Conservation (phyloP, 1,139 yeast species). For the Suhomyces guaymorum region DNA sequence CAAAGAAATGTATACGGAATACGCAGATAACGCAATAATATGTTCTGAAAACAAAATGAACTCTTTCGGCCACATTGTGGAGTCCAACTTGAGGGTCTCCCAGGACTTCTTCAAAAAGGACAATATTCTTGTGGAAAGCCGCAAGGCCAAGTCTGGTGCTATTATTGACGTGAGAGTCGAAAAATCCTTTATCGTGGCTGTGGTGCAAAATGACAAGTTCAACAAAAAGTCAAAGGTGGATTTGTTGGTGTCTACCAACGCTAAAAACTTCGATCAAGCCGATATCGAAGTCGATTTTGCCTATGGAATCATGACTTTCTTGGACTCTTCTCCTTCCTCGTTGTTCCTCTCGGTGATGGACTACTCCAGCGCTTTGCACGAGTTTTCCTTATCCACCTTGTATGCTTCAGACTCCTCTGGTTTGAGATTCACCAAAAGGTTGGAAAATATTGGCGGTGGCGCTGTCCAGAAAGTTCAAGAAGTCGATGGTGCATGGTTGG, state of each 20-base stretch:
- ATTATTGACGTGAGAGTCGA: slow-evolving; percentile 52
- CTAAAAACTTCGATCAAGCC: slow-evolving; percentile 50
- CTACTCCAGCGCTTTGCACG: slow-evolving; percentile 19
- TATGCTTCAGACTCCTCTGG: slow-evolving; percentile 69
- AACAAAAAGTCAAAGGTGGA: slow-evolving; percentile 41
- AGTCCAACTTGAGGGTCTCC: slow-evolving; percentile 45
- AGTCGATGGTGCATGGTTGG: slow-evolving; percentile 73
- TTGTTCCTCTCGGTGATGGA: slow-evolving; percentile 54
- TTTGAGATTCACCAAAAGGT: slow-evolving; percentile 47
- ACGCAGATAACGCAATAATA: slow-evolving; percentile 46
- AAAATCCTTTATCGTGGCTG: slow-evolving; percentile 54
- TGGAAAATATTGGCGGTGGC: slow-evolving; percentile 46
- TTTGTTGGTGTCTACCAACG: slow-evolving; percentile 62
- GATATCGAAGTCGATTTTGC: slow-evolving; percentile 48
- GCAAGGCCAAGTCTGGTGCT: slow-evolving; percentile 33
- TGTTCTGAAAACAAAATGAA: slow-evolving; percentile 50
- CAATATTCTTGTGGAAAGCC: slow-evolving; percentile 22
- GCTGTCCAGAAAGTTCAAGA: slow-evolving; percentile 54
- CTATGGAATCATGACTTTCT: slow-evolving; percentile 49
- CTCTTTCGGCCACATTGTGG: slow-evolving; percentile 45
- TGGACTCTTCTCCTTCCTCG: slow-evolving; percentile 59
- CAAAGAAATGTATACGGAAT: slow-evolving; percentile 34
- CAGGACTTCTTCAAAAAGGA: slow-evolving; percentile 55
- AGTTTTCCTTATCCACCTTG: slow-evolving; percentile 38
- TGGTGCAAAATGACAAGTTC: slow-evolving; percentile 51